A percentile compares a stretch with the other conserved stretches of the same genome.
phyloP scores from a whole-genome alignment of 495 filamentous ascomycete species.

The Trichoderma asperelloides region DNA sequence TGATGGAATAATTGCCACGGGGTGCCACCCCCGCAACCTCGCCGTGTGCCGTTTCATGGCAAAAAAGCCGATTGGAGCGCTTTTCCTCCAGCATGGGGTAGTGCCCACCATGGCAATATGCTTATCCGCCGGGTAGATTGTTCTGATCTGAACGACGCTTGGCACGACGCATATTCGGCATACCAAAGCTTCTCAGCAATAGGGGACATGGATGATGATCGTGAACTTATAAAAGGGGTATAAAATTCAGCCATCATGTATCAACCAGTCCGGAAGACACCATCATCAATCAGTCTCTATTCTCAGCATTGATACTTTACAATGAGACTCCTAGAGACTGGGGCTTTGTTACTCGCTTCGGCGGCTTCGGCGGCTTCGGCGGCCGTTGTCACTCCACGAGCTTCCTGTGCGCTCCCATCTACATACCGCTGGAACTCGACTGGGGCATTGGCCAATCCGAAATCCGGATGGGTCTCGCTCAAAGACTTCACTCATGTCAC shows the following conservation, averaged over 20 bases:
- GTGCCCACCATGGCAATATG: neutral
- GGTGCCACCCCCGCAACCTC: neutral
- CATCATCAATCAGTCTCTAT: neutral
- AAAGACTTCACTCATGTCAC: constrained; percentile 50
- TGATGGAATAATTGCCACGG: neutral
- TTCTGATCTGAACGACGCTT: neutral
- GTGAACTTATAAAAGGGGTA: neutral
- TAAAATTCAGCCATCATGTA: neutral
- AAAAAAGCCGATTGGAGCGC: neutral
- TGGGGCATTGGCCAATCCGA: constrained; percentile 37
- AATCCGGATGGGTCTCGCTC: constrained; percentile 42
- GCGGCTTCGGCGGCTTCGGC: too few species aligned
- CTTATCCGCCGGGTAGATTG: neutral
- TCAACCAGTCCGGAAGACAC: neutral
- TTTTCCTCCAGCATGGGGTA: neutral
- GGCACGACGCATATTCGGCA: neutral
- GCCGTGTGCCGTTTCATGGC: neutral
- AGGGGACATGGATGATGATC: neutral
- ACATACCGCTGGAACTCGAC: constrained; percentile 48
- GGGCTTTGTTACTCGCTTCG: constrained; percentile 17
- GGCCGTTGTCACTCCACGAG: constrained; percentile 16
- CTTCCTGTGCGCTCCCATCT: constrained; percentile 43
- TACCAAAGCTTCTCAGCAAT: neutral
- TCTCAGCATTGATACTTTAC: constrained; percentile 9
- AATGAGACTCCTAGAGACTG: constrained; percentile 11